phyloP scores from a whole-genome alignment of 73 alveolate species.

The Paramecium bursaria region DNA sequence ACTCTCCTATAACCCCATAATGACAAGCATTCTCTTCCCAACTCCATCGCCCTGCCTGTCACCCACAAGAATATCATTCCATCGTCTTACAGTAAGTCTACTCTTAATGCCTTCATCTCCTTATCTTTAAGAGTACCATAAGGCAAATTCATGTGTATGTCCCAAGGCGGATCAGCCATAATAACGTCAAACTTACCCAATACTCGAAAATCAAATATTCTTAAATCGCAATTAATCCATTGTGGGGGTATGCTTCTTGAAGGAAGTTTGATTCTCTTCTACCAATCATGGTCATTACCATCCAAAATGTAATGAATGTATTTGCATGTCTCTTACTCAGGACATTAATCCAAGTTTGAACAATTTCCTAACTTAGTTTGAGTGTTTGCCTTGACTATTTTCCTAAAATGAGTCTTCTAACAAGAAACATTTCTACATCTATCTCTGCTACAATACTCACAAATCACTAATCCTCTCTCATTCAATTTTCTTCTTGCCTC shows the following conservation, averaged over 20 bases:
- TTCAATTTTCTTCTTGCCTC: slow-evolving; percentile 64
- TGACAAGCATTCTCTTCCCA: slow-evolving; percentile 96
- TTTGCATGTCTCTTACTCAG: slow-evolving; percentile 84
- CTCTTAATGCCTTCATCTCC: slow-evolving; percentile 89
- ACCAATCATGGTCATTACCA: slow-evolving; percentile 72
- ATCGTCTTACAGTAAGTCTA: slow-evolving; percentile 80
- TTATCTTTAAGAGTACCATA: slow-evolving; percentile 96
- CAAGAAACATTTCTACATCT: slow-evolving; percentile 65
- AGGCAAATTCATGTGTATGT: slow-evolving; percentile 97
- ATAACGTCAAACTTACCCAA: slow-evolving; percentile 93
- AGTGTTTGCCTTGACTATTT: slow-evolving; percentile 58
- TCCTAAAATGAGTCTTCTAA: slow-evolving; percentile 66
- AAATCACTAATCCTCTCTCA: slow-evolving; percentile 64
- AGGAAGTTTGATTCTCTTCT: slow-evolving; percentile 14
- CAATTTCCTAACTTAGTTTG: slow-evolving; percentile 94
- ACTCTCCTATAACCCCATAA: slow-evolving; percentile 92
- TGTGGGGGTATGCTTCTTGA: slow-evolving; percentile 76
- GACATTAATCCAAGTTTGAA: slow-evolving; percentile 95
- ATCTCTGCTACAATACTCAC: slow-evolving; percentile 65
- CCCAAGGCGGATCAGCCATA: slow-evolving; percentile 99
- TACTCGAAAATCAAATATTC: slow-evolving; percentile 82
- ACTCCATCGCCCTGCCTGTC: slow-evolving; percentile 98
- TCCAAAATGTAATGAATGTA: slow-evolving; percentile 86
- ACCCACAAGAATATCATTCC: slow-evolving; percentile 98
- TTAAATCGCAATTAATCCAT: slow-evolving; percentile 92